Evolutionary conservation across 2,329 filamentous ascomycete species (phyloP).

Genomic region (Verticillium zaregamsianum): DNA sequence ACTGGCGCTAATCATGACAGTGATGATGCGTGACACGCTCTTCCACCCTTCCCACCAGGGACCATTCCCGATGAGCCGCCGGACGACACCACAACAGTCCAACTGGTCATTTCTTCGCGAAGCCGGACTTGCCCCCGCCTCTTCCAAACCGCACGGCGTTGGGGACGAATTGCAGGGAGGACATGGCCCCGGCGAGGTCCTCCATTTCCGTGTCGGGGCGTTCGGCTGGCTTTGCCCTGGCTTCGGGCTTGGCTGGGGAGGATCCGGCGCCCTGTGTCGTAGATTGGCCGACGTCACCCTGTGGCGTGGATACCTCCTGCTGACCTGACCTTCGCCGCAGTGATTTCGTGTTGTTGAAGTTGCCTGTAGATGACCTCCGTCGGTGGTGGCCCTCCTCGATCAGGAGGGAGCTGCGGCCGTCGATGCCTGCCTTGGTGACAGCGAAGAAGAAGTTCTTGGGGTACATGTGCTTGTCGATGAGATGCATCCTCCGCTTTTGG

Average conservation of each 20-base stretch:
- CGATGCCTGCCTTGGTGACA: constrained; percentile 85
- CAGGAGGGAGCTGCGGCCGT: constrained; percentile 76
- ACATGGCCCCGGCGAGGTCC: constrained; percentile 63
- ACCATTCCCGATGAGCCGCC: constrained; percentile 11
- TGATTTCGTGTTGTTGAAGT: constrained; percentile 25
- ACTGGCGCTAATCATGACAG: constrained; percentile 14
- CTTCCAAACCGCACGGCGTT: constrained; percentile 62
- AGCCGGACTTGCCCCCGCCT: constrained; percentile 47
- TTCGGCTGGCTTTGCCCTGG: constrained; percentile 3
- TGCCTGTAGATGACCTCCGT: constrained; percentile 40
- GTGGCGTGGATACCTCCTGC: constrained; percentile 14
- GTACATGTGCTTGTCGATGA: constrained; percentile 93
- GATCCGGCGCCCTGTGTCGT: neutral
- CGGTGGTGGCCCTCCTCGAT: constrained; percentile 49
- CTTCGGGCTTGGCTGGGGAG: neutral
- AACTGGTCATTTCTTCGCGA: constrained; percentile 39
- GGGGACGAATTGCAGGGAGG: constrained; percentile 67
- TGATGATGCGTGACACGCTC: constrained; percentile 5
- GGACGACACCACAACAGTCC: constrained; percentile 12
- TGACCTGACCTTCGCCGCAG: constrained; percentile 27
- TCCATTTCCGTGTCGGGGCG: constrained; percentile 53
- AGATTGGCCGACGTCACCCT: neutral
- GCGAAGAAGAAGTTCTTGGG: constrained; percentile 85
- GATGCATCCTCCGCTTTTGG: constrained; percentile 79
- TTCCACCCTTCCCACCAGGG: neutral